Conservation (phyloP, 2,329 filamentous ascomycete species). For the Aspergillus udagawae region DNA sequence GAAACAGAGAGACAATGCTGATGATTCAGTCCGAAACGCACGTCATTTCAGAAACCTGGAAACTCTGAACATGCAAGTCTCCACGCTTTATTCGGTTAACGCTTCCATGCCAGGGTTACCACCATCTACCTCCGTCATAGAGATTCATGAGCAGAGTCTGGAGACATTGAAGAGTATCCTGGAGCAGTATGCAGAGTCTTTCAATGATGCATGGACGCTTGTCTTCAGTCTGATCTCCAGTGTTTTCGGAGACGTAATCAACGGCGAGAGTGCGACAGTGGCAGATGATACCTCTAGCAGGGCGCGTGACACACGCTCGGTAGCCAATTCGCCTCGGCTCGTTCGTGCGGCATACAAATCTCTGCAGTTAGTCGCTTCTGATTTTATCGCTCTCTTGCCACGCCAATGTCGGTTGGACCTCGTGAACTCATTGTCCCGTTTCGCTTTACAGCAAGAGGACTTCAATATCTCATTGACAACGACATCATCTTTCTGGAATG, state of each 20-base stretch:
- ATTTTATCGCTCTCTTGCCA: slow-evolving; percentile 74
- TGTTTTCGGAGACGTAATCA: slow-evolving; percentile 59
- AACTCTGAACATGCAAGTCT: slow-evolving; percentile 60
- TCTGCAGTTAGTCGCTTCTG: slow-evolving; percentile 87
- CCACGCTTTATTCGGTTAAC: slow-evolving; percentile 53
- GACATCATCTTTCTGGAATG: slow-evolving; percentile 92
- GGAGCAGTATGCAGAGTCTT: slow-evolving; percentile 80
- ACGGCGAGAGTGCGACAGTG: slow-evolving; percentile 26
- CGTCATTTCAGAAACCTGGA: slow-evolving; percentile 71
- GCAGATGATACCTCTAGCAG: slow-evolving; percentile 3
- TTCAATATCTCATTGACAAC: slow-evolving; percentile 94
- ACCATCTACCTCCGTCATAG: slow-evolving; percentile 62
- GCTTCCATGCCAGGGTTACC: slow-evolving; percentile 54
- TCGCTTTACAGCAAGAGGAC: slow-evolving; percentile 84
- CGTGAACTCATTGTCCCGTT: slow-evolving; percentile 82
- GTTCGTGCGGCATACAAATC: slow-evolving; percentile 86
- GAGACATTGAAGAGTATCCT: slow-evolving; percentile 78
- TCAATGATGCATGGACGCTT: slow-evolving; percentile 79
- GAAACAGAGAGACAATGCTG: slow-evolving; percentile 33
- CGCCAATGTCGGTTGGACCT: slow-evolving; percentile 70
- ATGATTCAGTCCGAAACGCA: slow-evolving; percentile 49
- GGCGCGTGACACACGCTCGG: slow-evolving; percentile 18
- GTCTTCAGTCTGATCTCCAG: slow-evolving; percentile 81
- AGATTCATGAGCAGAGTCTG: slow-evolving; percentile 75
- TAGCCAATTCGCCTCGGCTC: slow-evolving; percentile 61